These are phyloP conservation scores for Trichoderma sp. DNA, from an alignment of 2,329 filamentous ascomycete species.

Conservation along the genomic window DNA sequence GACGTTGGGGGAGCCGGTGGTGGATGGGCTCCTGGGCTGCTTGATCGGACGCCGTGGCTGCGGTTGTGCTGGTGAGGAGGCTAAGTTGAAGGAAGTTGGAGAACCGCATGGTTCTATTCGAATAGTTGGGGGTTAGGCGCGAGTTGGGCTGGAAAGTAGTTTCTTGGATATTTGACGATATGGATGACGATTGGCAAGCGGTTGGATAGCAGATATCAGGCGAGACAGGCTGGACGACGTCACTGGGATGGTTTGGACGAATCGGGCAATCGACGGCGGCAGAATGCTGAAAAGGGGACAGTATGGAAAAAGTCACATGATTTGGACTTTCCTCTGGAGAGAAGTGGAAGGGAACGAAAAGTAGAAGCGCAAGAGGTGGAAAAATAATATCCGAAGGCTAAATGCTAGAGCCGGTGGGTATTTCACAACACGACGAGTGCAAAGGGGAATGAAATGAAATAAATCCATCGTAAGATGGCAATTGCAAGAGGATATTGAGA, in stretches of 20 bases:
- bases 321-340: background rate
- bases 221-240: background rate
- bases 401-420: background rate
- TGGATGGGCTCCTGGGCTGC: slow-evolving; percentile 9
- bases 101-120: slow-evolving; percentile 11
- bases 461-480: background rate
- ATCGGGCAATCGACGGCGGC: background rate
- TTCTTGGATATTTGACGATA: background rate
- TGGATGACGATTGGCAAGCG: background rate
- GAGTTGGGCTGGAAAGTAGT: background rate
- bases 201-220: background rate
- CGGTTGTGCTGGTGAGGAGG: background rate
- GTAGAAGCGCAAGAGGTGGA: slow-evolving; percentile 11
- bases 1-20: slow-evolving; percentile 11
- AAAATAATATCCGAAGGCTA: slow-evolving; percentile 13
- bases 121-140: background rate
- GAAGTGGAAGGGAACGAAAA: background rate
- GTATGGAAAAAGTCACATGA: background rate
- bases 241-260: background rate
- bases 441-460: background rate
- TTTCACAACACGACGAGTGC: background rate
- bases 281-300: background rate
- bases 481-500: background rate
- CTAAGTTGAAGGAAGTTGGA: background rate
- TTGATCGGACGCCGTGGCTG: slow-evolving; percentile 13